Conservation (phyloP, 805 yeast species). For the Starmerella vitae region DNA sequence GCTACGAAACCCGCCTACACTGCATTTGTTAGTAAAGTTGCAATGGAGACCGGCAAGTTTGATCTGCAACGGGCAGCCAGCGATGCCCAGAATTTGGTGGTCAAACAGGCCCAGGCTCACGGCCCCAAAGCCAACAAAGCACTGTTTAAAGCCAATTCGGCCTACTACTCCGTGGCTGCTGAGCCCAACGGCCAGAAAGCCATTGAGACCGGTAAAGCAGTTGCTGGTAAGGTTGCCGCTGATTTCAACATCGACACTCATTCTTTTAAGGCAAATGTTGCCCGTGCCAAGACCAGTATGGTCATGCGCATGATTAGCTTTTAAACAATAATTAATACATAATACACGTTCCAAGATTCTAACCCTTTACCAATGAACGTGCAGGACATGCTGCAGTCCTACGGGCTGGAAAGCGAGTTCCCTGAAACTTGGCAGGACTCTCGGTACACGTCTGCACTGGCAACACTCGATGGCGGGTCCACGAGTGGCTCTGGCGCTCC, state of each 20-base stretch:
- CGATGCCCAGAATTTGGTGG: constrained; percentile 8
- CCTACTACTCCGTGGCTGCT: constrained; percentile 11
- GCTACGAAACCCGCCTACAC: constrained; percentile 17
- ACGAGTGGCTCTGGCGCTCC: constrained; percentile 3
- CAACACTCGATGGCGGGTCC: constrained; percentile 7
- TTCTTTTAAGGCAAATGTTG: constrained; percentile 5
- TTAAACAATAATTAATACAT: no score
- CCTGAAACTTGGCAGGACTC: constrained; percentile 18
- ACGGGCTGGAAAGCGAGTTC: constrained; percentile 16
- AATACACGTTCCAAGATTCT: no score
- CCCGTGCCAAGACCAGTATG: constrained; percentile 4
- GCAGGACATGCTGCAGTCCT: constrained; percentile 13
- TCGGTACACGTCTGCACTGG: constrained; percentile 10
- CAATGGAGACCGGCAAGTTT: constrained; percentile 13
- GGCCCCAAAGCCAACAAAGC: constrained; percentile 7
- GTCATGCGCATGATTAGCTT: constrained; percentile 1
- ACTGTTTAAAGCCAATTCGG: constrained; percentile 1
- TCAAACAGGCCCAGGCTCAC: constrained; percentile 2
- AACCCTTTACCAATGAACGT: background rate
- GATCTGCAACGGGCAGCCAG: constrained; percentile 14
- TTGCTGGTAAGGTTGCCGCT: constrained; percentile 13
- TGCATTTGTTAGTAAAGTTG: constrained; percentile 11
- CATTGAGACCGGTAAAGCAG: constrained; percentile 11
- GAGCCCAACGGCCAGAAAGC: constrained; percentile 16
- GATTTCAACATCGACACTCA: constrained; percentile 15